Evolutionary conservation across 805 yeast species (phyloP), one percentile per base, ranked within the genome.

Genomic region (Tetrapisispora arboricola): DNA sequence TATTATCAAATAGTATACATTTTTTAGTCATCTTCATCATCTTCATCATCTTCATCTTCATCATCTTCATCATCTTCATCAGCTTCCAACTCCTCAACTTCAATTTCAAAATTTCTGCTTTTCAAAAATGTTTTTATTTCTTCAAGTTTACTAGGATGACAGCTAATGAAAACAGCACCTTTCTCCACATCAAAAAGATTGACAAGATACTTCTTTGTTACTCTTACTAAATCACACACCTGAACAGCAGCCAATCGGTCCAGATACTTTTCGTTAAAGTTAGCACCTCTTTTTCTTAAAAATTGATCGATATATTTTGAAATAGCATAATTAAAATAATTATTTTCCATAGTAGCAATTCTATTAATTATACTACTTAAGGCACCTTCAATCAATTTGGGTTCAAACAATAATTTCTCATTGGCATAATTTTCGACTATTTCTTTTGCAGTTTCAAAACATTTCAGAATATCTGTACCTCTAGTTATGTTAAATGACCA

Each of bases 381-480:
- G 1, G 96, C 81, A 44, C 87, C 88, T 47, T 78, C 76, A 20
- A 87, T 64, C 47, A 74, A 66, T 35, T 73, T 67, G 9, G 64
- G 61, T 40, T 84, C 92, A 50, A 90, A 70, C 22, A 61, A 55
- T 1, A 60, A 49, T 3, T 49, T 59, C 2, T 87, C 94, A 36
- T 55, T 50, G 1, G 79, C 80, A 51, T 70, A 75, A 29, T 73
- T 79, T 2, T 66, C 63, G 8, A 87, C 80, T 39, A 86, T 79
- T 28, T 72, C 63, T 47, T 75, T 75, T 4, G 85, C 87, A 20
- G 75, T 80, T 21, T 63, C 58, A 63, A 73, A 74, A 16, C 77
- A 70, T 46, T 77, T 75, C 40, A 74, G 67, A 1, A 84, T 76
- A 59, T 92, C 96, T 1, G 95, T 75, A 12, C 94, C 95, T 46